Base-by-base conservation (phyloP, 768 basidiomycete species). In the Pulveroboletus sp. region DNA sequence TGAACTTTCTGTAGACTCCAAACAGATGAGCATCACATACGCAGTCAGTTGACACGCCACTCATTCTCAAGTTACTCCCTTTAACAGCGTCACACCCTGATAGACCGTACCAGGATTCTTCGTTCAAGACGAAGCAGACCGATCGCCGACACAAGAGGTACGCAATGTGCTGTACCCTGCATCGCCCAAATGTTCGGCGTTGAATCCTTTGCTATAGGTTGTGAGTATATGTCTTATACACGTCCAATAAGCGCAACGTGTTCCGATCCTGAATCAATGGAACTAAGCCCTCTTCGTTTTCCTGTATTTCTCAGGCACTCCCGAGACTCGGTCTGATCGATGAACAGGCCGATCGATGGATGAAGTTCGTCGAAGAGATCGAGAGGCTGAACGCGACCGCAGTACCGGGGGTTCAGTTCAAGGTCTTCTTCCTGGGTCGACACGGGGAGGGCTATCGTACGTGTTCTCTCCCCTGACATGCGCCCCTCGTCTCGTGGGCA, bases 381-480 rank as follows among this genome's bases (percentile, higher is more conserved):
- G 49, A 63, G 6, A 50, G 64, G n/a, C 62, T 89, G 49, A 60
- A 60, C 3, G 45, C 41, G 27, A 48, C 46, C 1, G 53, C 61
- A 2, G 48, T 43, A 28, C 45, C 49, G 3, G 55, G 55, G 10
- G 47, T 52, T 2, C 47, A 49, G 14, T 55, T 48, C 69, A 90
- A 89, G 57, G 70, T 86, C 11, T 69, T 89, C 47, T 78, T 84
- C 50, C 64, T 89, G 2, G 78, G 77, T 3, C 72, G 88, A 55
- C 88, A 91, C 53, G 88, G 88, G 1, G 71, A 89, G 65, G 88
- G 86, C 8, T 62, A 62, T 41, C 61, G 61, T 62, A 17, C 46
- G 61, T 60, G 9, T 33, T 11, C 3, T 42, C 7, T 42, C 12
- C 6, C 0, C 7, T 43, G 42, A 11, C 42, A 8, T 8, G 14